phyloP scores from a whole-genome alignment of 1,139 yeast species.

The Candida gigantensis region DNA sequence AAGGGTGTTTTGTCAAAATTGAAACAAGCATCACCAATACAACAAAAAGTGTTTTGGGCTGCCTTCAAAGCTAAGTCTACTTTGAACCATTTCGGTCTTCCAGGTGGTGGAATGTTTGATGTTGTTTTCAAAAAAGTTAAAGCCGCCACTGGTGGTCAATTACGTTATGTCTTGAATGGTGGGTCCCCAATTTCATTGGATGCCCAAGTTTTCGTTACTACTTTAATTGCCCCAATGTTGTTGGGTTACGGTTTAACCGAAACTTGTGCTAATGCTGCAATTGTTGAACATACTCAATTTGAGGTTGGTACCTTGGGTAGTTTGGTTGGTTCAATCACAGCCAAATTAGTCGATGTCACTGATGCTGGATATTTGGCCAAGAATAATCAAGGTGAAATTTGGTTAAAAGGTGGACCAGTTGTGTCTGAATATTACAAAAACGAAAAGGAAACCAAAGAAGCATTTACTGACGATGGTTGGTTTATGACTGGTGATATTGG shows the following conservation, averaged over 20 bases:
- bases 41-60: constrained; percentile 86
- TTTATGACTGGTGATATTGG: constrained; percentile 97
- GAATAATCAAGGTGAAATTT: constrained; percentile 91
- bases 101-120: constrained; percentile 65
- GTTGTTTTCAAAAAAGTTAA: constrained; percentile 83
- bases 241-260: constrained; percentile 98
- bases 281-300: constrained; percentile 64
- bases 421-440: constrained; percentile 80
- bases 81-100: constrained; percentile 64
- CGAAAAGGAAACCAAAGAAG: constrained; percentile 74
- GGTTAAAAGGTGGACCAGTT: constrained; percentile 73
- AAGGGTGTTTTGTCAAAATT: constrained; percentile 87
- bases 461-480: constrained; percentile 88
- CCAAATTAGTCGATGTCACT: constrained; percentile 85
- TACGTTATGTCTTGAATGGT: constrained; percentile 78
- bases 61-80: constrained; percentile 74
- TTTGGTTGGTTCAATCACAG: constrained; percentile 78
- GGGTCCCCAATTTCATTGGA: constrained; percentile 88
- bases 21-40: constrained; percentile 60
- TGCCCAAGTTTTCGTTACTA: constrained; percentile 83
- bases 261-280: constrained; percentile 85
- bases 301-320: constrained; percentile 82
- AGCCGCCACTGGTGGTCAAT: constrained; percentile 93
- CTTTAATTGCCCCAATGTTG: constrained; percentile 82
- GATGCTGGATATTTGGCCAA: constrained; percentile 93